phyloP scores from a whole-genome alignment of 176 grass and related monocot species.

The Juncus effusus region DNA sequence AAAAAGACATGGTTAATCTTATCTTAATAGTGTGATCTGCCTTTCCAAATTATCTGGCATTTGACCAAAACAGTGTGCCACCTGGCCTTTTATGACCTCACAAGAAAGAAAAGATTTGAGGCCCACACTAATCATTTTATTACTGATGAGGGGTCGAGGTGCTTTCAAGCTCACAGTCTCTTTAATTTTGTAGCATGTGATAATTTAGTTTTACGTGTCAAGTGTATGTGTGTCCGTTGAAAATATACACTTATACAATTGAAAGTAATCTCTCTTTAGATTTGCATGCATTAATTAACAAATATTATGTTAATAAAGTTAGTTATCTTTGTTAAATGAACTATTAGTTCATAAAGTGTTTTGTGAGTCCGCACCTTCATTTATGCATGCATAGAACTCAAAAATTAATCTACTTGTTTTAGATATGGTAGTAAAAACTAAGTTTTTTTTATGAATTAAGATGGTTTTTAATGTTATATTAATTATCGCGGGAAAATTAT shows the following conservation, averaged over 20 bases:
- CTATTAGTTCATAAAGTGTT: too few relatives aligned
- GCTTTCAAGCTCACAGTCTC: conserved; percentile 1
- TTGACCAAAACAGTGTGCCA: conserved; percentile 11
- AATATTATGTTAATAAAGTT: too few relatives aligned
- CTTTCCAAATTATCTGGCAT: conserved; percentile 7
- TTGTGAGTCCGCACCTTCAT: too few relatives aligned
- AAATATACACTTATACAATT: not conserved
- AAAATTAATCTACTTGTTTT: too few relatives aligned
- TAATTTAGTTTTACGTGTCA: conserved; percentile 11
- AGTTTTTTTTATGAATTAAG: too few relatives aligned
- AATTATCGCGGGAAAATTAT: too few relatives aligned
- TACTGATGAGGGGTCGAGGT: conserved; percentile 3
- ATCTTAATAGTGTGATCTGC: not conserved
- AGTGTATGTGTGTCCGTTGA: conserved; percentile 13
- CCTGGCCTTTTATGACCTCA: conserved; percentile 15
- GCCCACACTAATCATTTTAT: not conserved
- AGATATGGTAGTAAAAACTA: too few relatives aligned
- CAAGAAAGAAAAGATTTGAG: conserved; percentile 8
- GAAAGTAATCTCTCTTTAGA: too few relatives aligned
- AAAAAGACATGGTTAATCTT: too few relatives aligned
- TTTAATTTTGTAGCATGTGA: not conserved
- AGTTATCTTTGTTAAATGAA: not conserved
- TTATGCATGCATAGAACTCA: too few relatives aligned
- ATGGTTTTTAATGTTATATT: too few relatives aligned
- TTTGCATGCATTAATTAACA: too few relatives aligned